Evolutionary conservation across 164 flowering plant genomes (phyloP), one percentile per base, ranked within the genome.

Genomic region (Warburgia ugandensis): DNA sequence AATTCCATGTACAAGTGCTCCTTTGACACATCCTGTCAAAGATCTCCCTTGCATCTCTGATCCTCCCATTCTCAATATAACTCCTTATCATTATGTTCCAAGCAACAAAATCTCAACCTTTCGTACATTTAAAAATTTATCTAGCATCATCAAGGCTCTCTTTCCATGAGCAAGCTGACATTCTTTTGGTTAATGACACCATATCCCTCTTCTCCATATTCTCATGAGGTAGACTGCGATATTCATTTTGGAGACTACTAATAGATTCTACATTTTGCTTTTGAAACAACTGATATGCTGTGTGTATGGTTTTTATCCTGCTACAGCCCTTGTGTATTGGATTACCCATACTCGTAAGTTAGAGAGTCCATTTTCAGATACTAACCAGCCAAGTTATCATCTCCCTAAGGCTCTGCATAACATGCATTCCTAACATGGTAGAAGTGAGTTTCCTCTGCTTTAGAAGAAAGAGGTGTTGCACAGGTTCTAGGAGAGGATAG

Each of bases 1-100:
- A 45, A 44, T 70, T 69, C 70, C 70, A 66, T 5, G 70, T 62
- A 32, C 48, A 59, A 19, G 37, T 43, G 27, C 17, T 55, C 48
- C 55, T 62, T 9, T 48, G 46, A 49, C 6, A 10, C 70, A 63
- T 70, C 13, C 35, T 36, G 28, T 70, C 68, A 45, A 67, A 63
- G 20, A 70, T 4, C 23, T 52, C 63, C 26, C 68, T 29, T 41
- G 74, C 71, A 26, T 60, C 63, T 6, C 16, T 25, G 13, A 53
- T 20, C 55, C 63, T 70, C 29, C 50, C 28, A 28, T 60, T 70
- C 35, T 60, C 57, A 32, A 60, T 46, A 42, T 59, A 70, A 41
- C 62, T 31, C 39, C 33, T 63, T 29, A 67, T 61, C 69, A 71
- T 67, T 11, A 60, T 42, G 36, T 71, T 67, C 61, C 72, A 64